These are phyloP conservation scores for Colletotrichum sidae DNA, from an alignment of 2,329 filamentous ascomycete genomes.

Conservation along the genomic window DNA sequence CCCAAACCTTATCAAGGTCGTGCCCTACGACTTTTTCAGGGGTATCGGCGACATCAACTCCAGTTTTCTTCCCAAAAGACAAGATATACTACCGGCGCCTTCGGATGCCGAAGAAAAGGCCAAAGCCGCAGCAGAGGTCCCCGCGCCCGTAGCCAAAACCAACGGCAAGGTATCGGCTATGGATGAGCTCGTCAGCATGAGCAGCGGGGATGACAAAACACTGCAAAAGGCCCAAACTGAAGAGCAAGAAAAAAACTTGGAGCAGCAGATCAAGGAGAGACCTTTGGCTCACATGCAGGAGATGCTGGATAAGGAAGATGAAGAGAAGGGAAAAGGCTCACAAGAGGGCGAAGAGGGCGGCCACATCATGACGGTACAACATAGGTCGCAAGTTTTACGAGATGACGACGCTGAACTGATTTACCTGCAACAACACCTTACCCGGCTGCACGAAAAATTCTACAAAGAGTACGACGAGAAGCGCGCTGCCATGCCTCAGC, in stretches of 20 bases:
- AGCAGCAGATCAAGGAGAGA: conserved; percentile 89
- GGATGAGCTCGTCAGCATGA: conserved; percentile 83
- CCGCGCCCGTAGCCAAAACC: conserved; percentile 6
- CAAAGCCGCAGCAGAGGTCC: conserved; percentile 8
- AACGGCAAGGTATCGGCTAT: conserved; percentile 58
- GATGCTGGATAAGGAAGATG: conserved; percentile 86
- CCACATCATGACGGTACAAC: conserved; percentile 31
- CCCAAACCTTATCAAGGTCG: conserved; percentile 92
- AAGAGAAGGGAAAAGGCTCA: conserved; percentile 64
- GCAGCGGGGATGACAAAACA: conserved; percentile 74
- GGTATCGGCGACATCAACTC: conserved; percentile 99
- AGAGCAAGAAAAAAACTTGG: conserved; percentile 87
- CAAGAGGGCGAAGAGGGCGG: conserved; percentile 55
- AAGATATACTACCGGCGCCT: conserved; percentile 58
- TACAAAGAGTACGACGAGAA: conserved; percentile 83
- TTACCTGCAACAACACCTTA: conserved; percentile 80
- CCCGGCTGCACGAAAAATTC: conserved; percentile 80
- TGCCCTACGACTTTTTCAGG: conserved; percentile 96
- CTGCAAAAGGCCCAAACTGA: conserved; percentile 81
- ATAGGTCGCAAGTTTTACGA: conserved; percentile 80
- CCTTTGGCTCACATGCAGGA: conserved; percentile 94
- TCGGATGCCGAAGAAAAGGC: conserved; percentile 2
- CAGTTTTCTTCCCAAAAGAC: conserved; percentile 88
- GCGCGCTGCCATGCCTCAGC: conserved; percentile 42
- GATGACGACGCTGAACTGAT: conserved; percentile 89